Base-by-base conservation (phyloP, 176 grass and related monocot genomes). In the Stipa capillata region DNA sequence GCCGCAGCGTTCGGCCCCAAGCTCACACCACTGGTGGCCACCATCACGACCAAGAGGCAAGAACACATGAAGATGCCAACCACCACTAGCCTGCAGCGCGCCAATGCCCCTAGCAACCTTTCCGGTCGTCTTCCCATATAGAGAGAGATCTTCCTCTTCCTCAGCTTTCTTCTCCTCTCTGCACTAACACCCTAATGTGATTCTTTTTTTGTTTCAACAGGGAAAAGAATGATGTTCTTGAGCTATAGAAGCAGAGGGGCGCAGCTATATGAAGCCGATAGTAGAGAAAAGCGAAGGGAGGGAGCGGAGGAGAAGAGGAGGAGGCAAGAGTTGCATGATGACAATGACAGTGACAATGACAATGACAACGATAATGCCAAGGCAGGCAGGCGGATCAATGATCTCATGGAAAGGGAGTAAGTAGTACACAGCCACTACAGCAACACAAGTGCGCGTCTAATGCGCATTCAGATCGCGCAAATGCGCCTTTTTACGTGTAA, bases 41-140 rank as follows among this genome's bases (percentile, higher is more conserved):
- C 80, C 76, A 87, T 77, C 3, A 82, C 14, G 51, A 91, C 9
- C n/a, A 89, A 1, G 25, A 94, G 34, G 16, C 79, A 78, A 36
- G 52, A 5, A 29, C 60, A 91, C 11, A 88, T 5, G n/a, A 91
- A 48, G 74, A 75, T 6, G 20, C 57, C 52, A 32, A 21, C 47
- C n/a, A 61, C 54, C 45, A 60, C 62, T 23, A 78, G 11, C 73
- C 69, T 41, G 73, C 61, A 85, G 33, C 40, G 55, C 86, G 55
- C 77, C 74, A 43, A 42, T 80, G 23, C 85, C 85, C 91, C 76
- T 27, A 13, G 27, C 76, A 60, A 80, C 78, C 67, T 45, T 2
- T 44, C 67, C 0, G 65, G 55, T 37, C 79, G 12, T 65, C 68
- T 76, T 85, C 77, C 83, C 86, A 85, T 88, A 74, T 32, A 85